These are phyloP conservation scores for Vitis labrusca DNA, from an alignment of 164 flowering plant species.

Conservation along the genomic window DNA sequence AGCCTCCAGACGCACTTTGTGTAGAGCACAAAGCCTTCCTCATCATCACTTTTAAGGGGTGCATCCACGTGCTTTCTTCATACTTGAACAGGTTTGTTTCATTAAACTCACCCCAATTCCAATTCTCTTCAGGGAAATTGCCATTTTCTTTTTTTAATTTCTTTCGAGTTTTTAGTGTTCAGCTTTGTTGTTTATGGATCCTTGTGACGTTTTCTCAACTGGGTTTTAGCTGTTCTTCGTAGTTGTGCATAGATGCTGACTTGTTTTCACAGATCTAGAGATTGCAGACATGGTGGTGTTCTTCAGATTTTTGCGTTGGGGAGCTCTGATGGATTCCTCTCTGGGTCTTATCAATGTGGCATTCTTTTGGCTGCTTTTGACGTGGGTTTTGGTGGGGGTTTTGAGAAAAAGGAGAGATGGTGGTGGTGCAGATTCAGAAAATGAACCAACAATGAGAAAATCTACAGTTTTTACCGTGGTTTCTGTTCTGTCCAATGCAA, in stretches of 20 bases:
- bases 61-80: slow-evolving; percentile 4
- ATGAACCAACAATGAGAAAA: slow-evolving; percentile 7
- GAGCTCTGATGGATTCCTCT: slow-evolving; percentile 32
- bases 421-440: slow-evolving; percentile 5
- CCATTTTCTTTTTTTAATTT: too few relatives aligned
- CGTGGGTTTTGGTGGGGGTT: slow-evolving; percentile 45
- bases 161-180: not conserved
- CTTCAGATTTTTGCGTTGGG: not conserved
- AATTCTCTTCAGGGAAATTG: not conserved
- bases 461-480: slow-evolving; percentile 13
- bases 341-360: slow-evolving; percentile 24
- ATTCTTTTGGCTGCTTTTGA: slow-evolving; percentile 27
- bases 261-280: slow-evolving; percentile 1
- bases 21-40: not conserved
- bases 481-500: slow-evolving; percentile 28
- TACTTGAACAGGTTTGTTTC: not conserved
- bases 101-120: not conserved
- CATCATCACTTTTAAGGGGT: not conserved
- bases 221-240: not conserved
- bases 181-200: not conserved
- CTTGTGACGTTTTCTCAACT: not conserved
- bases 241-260: not conserved
- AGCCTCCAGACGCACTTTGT: not conserved
- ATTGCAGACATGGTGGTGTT: not conserved
- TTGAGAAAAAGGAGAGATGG: slow-evolving; percentile 28